Conservation (phyloP, 129 eudicot genomes). For the Saposhnikovia divaricata region DNA sequence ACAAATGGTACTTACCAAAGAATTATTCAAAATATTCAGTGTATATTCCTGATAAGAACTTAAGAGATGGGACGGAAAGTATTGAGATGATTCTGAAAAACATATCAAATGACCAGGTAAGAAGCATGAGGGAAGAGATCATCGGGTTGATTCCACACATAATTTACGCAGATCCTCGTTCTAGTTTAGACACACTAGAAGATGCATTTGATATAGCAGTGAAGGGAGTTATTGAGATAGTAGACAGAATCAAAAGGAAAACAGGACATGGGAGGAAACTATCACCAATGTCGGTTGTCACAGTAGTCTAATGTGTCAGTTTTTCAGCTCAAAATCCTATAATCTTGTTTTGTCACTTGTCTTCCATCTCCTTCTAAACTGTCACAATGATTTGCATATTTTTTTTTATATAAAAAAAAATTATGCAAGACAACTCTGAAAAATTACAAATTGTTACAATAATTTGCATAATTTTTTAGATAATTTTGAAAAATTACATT, state of each 20-base stretch:
- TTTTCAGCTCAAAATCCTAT: too few species aligned
- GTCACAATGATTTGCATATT: too few species aligned
- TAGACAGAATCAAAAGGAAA: neutral
- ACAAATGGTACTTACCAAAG: slow-evolving; percentile 43
- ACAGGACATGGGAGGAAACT: neutral
- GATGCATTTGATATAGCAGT: slow-evolving; percentile 4
- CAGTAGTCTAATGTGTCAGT: too few species aligned
- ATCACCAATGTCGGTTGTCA: neutral
- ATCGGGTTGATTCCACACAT: slow-evolving; percentile 39
- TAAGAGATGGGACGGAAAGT: slow-evolving; percentile 20
- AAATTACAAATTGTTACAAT: too few species aligned
- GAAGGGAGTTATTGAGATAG: neutral
- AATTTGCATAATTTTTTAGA: too few species aligned
- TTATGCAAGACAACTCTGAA: too few species aligned
- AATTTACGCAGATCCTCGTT: slow-evolving; percentile 33
- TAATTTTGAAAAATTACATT: too few species aligned
- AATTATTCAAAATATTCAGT: slow-evolving; percentile 41
- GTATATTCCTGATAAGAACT: slow-evolving; percentile 38
- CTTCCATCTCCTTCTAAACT: too few species aligned
- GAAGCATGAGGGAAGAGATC: slow-evolving; percentile 43
- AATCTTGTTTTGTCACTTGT: too few species aligned
- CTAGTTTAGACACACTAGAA: neutral
- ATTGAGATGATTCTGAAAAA: slow-evolving; percentile 25
- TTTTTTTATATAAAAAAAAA: too few species aligned
- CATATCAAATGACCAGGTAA: slow-evolving; percentile 29